Evolutionary conservation across 1,284 basidiomycete genomes (phyloP), one percentile per base, ranked within the genome.

Genomic region (Quambalaria eucalypti): DNA sequence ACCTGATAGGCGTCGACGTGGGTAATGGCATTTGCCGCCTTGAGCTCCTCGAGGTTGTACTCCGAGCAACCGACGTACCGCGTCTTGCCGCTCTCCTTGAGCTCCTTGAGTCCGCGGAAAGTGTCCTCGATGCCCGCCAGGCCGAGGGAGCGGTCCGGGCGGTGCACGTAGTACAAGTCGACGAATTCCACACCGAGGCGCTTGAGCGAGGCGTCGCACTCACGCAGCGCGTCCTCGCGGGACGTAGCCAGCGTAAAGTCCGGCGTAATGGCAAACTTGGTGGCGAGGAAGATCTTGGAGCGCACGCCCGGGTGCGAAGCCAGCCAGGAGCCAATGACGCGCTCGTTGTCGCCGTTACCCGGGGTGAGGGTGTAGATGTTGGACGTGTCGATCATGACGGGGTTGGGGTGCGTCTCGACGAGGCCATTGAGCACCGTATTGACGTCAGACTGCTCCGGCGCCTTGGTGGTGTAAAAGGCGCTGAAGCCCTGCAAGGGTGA

Each of bases 81-180:
- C 3, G 79, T 82, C 51, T 85, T 73, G 16, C 84, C 84, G 44
- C 80, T 80, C 59, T 87, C 85, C 50, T 84, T 83, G 51, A 88
- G 80, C 62, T 81, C 79, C 74, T 90, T 88, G 81, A 89, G 81
- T 7, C 82, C 86, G 33, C 74, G 67, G 83, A 86, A 88, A 12
- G 87, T 90, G 77, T 86, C 84, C 63, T 83, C 82, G 68, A 87
- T 81, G 30, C 54, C 49, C 63, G 83, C 82, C 68, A 87, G 81
- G 30, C 54, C 49, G 1, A 81, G 82, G 48, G 85, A 84, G n/a
- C 55, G 51, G 28, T 54, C 59, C 9, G 62, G 57, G 25, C 78
- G 69, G 57, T 79, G 78, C 8, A 76, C 63, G 59, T 79, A 79
- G 67, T 76, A 78, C 23, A 78, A 63, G 57, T 78, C 78, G 25